A percentile compares a stretch with the other conserved stretches of the same genome.
phyloP scores from a whole-genome alignment of 2,329 filamentous ascomycete genomes.

The Colletotrichum brevisporum region DNA sequence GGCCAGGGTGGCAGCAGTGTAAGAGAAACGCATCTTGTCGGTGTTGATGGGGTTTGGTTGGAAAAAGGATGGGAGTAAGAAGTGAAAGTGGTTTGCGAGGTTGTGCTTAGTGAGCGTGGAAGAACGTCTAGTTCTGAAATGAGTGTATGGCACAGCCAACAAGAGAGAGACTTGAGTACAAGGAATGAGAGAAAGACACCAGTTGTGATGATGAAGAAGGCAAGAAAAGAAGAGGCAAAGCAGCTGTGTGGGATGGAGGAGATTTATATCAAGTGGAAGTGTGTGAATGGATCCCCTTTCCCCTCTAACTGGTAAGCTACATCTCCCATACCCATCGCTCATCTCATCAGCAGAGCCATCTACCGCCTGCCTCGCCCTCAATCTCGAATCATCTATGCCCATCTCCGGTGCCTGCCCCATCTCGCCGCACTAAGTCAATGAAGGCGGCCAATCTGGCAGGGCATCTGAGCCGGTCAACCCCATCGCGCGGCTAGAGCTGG shows the following conservation, averaged over 20 bases:
- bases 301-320: neutral
- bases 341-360: neutral
- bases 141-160: conserved; percentile 41
- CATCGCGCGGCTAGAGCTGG: conserved; percentile 39
- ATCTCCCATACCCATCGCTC: neutral
- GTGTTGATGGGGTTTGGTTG: conserved; percentile 1
- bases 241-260: conserved; percentile 13
- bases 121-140: conserved; percentile 40
- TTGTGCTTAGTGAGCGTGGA: conserved; percentile 40
- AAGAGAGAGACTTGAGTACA: conserved; percentile 37
- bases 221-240: neutral
- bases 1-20: conserved; percentile 44
- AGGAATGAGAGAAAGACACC: conserved; percentile 40
- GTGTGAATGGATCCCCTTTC: neutral
- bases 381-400: conserved; percentile 35
- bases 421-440: conserved; percentile 26
- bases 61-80: conserved; percentile 15
- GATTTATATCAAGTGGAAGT: conserved; percentile 28
- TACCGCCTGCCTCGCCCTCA: neutral
- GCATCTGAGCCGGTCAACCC: conserved; percentile 17
- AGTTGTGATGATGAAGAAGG: conserved; percentile 35
- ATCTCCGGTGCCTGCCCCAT: conserved; percentile 35
- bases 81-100: conserved; percentile 31
- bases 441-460: conserved; percentile 27
- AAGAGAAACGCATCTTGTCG: conserved; percentile 53